phyloP scores from a whole-genome alignment of 2,329 filamentous ascomycete genomes.

The Aspergillus sp. region DNA sequence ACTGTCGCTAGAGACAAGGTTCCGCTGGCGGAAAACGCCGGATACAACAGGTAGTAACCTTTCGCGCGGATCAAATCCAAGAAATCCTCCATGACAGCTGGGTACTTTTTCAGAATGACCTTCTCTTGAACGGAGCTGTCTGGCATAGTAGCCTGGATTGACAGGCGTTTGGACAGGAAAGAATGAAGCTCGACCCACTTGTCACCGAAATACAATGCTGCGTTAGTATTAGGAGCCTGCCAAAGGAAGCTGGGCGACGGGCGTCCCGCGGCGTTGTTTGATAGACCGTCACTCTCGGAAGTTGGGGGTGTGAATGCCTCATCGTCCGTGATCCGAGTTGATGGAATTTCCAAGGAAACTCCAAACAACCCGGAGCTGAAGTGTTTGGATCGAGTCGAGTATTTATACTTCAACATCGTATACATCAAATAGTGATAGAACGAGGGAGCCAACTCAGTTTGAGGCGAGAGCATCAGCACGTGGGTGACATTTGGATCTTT shows the following conservation, averaged over 20 bases:
- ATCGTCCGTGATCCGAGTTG: slow-evolving; percentile 55
- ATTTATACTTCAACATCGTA: slow-evolving; percentile 70
- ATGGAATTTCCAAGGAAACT: slow-evolving; percentile 75
- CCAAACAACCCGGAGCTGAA: slow-evolving; percentile 64
- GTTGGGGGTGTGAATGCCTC: slow-evolving; percentile 50
- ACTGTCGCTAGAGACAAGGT: slow-evolving; percentile 64
- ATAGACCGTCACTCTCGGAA: slow-evolving; percentile 26
- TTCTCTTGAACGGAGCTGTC: slow-evolving; percentile 42
- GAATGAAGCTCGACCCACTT: slow-evolving; percentile 85
- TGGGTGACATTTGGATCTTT: slow-evolving; percentile 63
- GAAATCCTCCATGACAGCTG: slow-evolving; percentile 76
- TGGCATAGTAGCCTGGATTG: slow-evolving; percentile 24
- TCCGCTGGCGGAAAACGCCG: slow-evolving; percentile 53
- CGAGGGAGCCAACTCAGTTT: slow-evolving; percentile 73
- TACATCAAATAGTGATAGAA: slow-evolving; percentile 89
- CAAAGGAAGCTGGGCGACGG: slow-evolving; percentile 68
- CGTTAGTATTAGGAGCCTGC: slow-evolving; percentile 80
- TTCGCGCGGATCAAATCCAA: slow-evolving; percentile 73
- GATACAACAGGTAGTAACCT: slow-evolving; percentile 79
- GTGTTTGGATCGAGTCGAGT: slow-evolving; percentile 56
- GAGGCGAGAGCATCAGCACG: slow-evolving; percentile 79
- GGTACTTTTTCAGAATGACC: slow-evolving; percentile 64
- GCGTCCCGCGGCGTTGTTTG: slow-evolving; percentile 20
- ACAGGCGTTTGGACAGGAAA: slow-evolving; percentile 67
- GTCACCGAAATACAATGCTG: slow-evolving; percentile 76